A percentile compares a stretch with the other conserved stretches of the same genome.
Conservation (phyloP, 2,329 filamentous ascomycete species). For the Phaeosphaeriaceae sp. region DNA sequence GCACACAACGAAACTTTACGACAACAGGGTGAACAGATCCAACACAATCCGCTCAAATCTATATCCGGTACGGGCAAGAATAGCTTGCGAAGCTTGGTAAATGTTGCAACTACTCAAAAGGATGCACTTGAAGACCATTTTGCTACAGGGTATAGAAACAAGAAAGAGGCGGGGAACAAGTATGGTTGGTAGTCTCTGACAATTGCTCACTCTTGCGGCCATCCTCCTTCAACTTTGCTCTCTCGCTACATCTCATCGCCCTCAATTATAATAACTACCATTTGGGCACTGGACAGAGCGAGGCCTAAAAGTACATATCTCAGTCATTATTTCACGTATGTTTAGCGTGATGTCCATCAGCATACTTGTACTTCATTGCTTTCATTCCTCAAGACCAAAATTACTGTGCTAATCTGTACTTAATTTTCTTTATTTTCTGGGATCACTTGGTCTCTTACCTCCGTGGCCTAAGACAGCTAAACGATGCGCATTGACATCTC, state of each 20-base stretch:
- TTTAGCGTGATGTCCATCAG: too few species aligned
- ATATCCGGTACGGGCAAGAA: slow-evolving; percentile 85
- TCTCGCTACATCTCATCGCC: not conserved
- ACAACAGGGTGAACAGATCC: slow-evolving; percentile 69
- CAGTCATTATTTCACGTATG: too few species aligned
- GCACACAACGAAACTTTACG: slow-evolving; percentile 80
- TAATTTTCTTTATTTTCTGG: too few species aligned
- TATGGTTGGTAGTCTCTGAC: slow-evolving; percentile 74
- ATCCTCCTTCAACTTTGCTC: not conserved
- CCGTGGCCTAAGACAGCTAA: too few species aligned
- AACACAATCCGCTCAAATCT: slow-evolving; percentile 81
- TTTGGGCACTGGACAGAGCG: too few species aligned
- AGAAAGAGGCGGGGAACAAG: slow-evolving; percentile 78
- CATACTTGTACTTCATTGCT: too few species aligned
- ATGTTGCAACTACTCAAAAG: slow-evolving; percentile 78
- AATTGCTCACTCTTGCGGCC: too few species aligned
- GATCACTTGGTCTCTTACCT: too few species aligned
- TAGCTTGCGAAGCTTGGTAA: slow-evolving; percentile 85
- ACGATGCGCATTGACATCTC: too few species aligned
- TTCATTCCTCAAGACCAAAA: too few species aligned
- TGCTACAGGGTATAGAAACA: slow-evolving; percentile 77
- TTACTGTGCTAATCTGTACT: too few species aligned
- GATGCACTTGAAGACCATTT: slow-evolving; percentile 93
- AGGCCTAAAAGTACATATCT: too few species aligned
- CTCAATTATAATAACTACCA: not conserved